Evolutionary conservation across 352 stramenopile genomes (phyloP).

Genomic region (Halophytophthora batemanensis): DNA sequence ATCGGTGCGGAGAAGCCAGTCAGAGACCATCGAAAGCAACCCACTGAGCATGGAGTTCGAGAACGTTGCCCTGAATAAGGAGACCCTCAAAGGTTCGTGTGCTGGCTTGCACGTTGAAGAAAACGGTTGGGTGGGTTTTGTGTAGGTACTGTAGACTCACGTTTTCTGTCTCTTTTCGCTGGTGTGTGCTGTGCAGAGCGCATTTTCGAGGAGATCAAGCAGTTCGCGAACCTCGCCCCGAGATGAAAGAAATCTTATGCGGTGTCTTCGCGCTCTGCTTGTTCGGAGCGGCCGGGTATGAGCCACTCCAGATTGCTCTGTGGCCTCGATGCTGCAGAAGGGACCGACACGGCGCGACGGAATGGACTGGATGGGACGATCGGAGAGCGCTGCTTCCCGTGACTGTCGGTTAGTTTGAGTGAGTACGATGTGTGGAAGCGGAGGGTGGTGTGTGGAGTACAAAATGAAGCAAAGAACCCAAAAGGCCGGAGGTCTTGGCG

Average conservation of each 20-base stretch:
- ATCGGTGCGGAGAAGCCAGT: constrained; percentile 68
- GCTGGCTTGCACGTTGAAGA: background rate
- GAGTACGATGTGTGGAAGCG: constrained; percentile 40
- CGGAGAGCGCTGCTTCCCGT: constrained; percentile 11
- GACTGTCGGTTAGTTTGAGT: constrained; percentile 31
- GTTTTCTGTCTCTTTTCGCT: constrained; percentile 4
- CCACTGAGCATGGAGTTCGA: constrained; percentile 90
- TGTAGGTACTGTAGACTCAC: too few species aligned
- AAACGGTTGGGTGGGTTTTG: too few species aligned
- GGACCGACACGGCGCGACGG: too few species aligned
- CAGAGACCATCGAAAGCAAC: constrained; percentile 67
- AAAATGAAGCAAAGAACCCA: constrained; percentile 33
- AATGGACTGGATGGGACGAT: constrained; percentile 4
- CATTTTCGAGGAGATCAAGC: constrained; percentile 88
- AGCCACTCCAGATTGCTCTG: background rate
- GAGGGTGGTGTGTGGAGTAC: constrained; percentile 33
- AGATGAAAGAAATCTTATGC: constrained; percentile 45
- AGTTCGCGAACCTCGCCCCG: constrained; percentile 67
- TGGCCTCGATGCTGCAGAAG: too few species aligned
- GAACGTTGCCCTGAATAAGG: constrained; percentile 82
- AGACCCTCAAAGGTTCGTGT: constrained; percentile 74
- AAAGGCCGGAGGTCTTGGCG: constrained; percentile 21
- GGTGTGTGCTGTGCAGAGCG: constrained; percentile 39
- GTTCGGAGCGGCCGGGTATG: constrained; percentile 14
- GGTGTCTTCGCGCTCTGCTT: constrained; percentile 10